These are phyloP conservation scores for Scheffersomyces illinoinensis DNA, from an alignment of 1,139 yeast genomes.

Conservation along the genomic window DNA sequence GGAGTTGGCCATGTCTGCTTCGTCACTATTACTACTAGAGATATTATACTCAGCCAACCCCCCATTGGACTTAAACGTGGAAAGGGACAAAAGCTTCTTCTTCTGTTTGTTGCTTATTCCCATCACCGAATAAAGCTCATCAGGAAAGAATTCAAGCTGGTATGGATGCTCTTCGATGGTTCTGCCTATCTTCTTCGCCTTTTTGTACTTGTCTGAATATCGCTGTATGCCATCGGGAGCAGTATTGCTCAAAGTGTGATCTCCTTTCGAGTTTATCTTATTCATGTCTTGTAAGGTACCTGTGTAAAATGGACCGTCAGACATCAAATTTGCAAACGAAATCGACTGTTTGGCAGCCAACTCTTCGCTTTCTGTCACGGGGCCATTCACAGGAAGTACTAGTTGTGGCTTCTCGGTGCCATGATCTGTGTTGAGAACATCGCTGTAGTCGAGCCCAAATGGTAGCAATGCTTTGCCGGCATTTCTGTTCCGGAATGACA, in stretches of 20 bases:
- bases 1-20: conserved; percentile 36
- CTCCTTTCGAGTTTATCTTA: conserved; percentile 6
- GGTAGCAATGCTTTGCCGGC: conserved; percentile 48
- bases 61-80: conserved; percentile 48
- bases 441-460: conserved; percentile 69
- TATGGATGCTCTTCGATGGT: conserved; percentile 86
- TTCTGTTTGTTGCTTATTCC: conserved; percentile 60
- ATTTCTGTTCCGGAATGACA: conserved; percentile 17
- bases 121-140: conserved; percentile 74
- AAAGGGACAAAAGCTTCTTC: conserved; percentile 52
- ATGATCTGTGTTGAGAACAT: conserved; percentile 39
- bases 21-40: conserved; percentile 25
- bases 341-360: conserved; percentile 66
- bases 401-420: conserved; percentile 39
- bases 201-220: conserved; percentile 72
- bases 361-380: conserved; percentile 55
- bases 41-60: conserved; percentile 41
- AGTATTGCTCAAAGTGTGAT: conserved; percentile 19
- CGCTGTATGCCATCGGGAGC: conserved; percentile 63
- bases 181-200: conserved; percentile 71
- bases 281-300: conserved; percentile 45
- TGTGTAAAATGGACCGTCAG: conserved; percentile 77
- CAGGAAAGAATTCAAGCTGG: conserved; percentile 69
- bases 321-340: conserved; percentile 55
- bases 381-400: conserved; percentile 68